Evolutionary conservation across 805 yeast species (phyloP).

Genomic region (Myxozyma neotropica): DNA sequence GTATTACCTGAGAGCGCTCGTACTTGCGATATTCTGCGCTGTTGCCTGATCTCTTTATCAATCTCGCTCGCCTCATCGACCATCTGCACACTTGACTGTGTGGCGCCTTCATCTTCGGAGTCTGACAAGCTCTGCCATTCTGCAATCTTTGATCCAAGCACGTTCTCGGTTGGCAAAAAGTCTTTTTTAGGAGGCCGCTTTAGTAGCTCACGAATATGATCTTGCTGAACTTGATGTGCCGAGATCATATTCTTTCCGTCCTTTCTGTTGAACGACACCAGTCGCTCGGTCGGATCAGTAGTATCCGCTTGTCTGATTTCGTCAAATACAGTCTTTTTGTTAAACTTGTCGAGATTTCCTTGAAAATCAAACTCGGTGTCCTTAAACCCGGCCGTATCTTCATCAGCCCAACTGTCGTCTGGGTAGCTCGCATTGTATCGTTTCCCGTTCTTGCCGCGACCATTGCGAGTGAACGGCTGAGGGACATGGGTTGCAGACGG

Average conservation of each 20-base stretch:
- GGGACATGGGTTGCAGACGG: constrained; percentile 27
- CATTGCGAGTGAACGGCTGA: constrained; percentile 16
- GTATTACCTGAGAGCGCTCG: constrained; percentile 13
- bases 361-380: constrained; percentile 83
- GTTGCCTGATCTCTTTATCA: constrained; percentile 23
- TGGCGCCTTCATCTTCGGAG: constrained; percentile 12
- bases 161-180: constrained; percentile 30
- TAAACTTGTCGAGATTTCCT: constrained; percentile 77
- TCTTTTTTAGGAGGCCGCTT: constrained; percentile 21
- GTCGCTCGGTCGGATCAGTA: constrained; percentile 59
- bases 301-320: constrained; percentile 63
- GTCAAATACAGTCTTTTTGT: constrained; percentile 76
- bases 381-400: constrained; percentile 48
- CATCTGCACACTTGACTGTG: neutral
- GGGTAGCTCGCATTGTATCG: constrained; percentile 32
- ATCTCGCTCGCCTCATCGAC: constrained; percentile 29
- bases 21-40: constrained; percentile 17
- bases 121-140: constrained; percentile 23
- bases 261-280: constrained; percentile 71
- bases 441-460: constrained; percentile 25
- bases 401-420: constrained; percentile 37
- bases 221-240: constrained; percentile 31
- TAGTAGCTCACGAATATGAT: constrained; percentile 18
- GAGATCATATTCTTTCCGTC: constrained; percentile 15
- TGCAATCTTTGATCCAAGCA: constrained; percentile 14